Conservation (phyloP, 371 early-diverging fungal genomes). For the Mucor saturninus region DNA sequence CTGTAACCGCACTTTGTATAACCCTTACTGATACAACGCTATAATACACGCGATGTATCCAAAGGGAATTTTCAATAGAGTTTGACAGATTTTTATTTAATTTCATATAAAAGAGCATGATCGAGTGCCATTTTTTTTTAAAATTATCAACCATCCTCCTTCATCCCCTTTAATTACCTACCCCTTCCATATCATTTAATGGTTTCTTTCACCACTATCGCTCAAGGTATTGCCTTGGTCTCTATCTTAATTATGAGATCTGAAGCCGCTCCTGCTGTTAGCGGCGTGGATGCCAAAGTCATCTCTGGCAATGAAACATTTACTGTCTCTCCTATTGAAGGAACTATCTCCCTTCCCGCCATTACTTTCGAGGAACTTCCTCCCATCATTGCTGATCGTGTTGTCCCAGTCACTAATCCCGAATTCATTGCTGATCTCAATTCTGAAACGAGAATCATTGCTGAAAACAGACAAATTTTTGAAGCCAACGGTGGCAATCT, state of each 20-base stretch:
- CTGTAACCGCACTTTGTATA: neutral
- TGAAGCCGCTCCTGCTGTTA: slow-evolving; percentile 15
- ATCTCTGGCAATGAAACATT: neutral
- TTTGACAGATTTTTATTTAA: neutral
- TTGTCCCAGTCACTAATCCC: neutral
- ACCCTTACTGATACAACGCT: neutral
- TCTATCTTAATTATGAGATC: slow-evolving; percentile 18
- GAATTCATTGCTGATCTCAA: neutral
- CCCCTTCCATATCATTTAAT: slow-evolving; percentile 6
- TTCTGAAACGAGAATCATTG: slow-evolving; percentile 1
- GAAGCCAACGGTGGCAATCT: slow-evolving; percentile 5
- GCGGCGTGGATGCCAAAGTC: neutral
- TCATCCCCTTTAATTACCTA: neutral
- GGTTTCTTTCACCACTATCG: slow-evolving; percentile 25
- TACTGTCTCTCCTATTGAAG: neutral
- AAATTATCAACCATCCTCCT: neutral
- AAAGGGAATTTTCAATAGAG: neutral
- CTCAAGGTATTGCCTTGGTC: slow-evolving; percentile 17
- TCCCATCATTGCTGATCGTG: slow-evolving; percentile 13
- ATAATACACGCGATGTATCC: neutral
- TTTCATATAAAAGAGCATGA: neutral
- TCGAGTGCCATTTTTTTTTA: neutral
- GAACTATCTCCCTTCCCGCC: neutral
- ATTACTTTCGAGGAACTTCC: slow-evolving; percentile 7
- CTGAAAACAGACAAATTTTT: slow-evolving; percentile 10